Evolutionary conservation across 805 yeast genomes (phyloP).

Genomic region (Lipomyces starkeyi): DNA sequence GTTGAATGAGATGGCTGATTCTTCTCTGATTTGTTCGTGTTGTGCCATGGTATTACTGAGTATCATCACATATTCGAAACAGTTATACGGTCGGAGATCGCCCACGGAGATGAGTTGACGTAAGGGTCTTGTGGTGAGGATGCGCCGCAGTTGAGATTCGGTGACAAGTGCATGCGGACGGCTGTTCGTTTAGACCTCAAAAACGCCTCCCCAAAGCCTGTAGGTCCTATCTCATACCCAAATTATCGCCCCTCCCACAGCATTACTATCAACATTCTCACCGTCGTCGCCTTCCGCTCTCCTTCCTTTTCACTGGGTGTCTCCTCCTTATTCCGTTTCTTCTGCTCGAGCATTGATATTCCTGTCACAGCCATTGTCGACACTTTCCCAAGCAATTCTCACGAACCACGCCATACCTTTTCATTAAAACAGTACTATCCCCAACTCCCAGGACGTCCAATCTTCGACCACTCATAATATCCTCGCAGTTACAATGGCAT

Average conservation of each 20-base stretch:
- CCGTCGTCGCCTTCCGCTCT: too few relatives aligned
- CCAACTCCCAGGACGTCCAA: background rate
- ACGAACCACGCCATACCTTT: background rate
- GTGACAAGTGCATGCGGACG: too few relatives aligned
- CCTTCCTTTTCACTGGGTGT: too few relatives aligned
- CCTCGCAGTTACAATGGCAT: background rate
- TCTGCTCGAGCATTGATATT: too few relatives aligned
- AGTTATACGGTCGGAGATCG: too few relatives aligned
- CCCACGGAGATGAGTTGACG: background rate
- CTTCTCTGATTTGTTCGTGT: background rate
- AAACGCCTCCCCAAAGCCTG: too few relatives aligned
- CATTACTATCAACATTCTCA: too few relatives aligned
- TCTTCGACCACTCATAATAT: background rate
- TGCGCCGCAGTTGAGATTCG: background rate
- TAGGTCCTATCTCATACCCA: too few relatives aligned
- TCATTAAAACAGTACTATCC: background rate
- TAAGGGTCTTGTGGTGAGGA: background rate
- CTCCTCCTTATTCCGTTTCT: too few relatives aligned
- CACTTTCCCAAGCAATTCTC: background rate
- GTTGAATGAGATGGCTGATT: conserved; percentile 13
- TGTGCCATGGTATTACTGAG: background rate
- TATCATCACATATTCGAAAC: background rate
- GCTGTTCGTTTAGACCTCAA: too few relatives aligned
- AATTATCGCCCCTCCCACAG: too few relatives aligned
- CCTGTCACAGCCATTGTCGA: background rate